Evolutionary conservation across 352 stramenopile species (phyloP), one percentile per base, ranked within the genome.

Genomic region (Pythium biforme): DNA sequence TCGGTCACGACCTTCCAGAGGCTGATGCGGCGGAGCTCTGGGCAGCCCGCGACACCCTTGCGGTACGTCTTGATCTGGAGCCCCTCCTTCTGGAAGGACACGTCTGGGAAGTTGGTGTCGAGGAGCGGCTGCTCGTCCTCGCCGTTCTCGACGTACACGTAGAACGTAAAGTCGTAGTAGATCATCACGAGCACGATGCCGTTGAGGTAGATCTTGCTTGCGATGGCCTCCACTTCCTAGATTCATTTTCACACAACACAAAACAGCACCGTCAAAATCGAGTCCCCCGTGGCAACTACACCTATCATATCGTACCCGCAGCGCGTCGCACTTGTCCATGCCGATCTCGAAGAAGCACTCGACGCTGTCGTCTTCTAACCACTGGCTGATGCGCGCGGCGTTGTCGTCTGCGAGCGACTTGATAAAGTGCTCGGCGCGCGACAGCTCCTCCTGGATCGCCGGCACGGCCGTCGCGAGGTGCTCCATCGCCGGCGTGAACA

Each of bases 261-360:
- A 1, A 48, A 9, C 37, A 43, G 17, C 37, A 43, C 7, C 37
- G 17, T 43, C 37, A 43, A 11, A 20, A 5, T 43, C 37, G 17
- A 15, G 37, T n/a, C 37, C 37, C 37, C 37, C 37, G 17, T 43
- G 11, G 37, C 37, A 15, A 43, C 4, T n/a, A n/a, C n/a, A n/a
- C n/a, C n/a, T n/a, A n/a, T n/a, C n/a, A n/a, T n/a, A 51, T 40
- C 43, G 26, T 46, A 88, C 86, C 77, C 89, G 80, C 46, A 90
- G 73, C 0, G 75, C 71, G 2, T 76, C 55, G 39, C 78, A 83
- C 57, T 90, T 88, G 55, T 84, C 73, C 62, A 96, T 84, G 43
- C 80, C 71, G 46, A 96, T 79, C 65, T 98, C 95, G 56, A 98
- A 98, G 64, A 98, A 98, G 46, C 86, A 97, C 53, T 97, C 76